Percentiles rank a stretch among this genome's conserved stretches.
These are phyloP conservation scores for Atalantia buxifolia DNA, from an alignment of 345 rosid species.

Conservation along the genomic window DNA sequence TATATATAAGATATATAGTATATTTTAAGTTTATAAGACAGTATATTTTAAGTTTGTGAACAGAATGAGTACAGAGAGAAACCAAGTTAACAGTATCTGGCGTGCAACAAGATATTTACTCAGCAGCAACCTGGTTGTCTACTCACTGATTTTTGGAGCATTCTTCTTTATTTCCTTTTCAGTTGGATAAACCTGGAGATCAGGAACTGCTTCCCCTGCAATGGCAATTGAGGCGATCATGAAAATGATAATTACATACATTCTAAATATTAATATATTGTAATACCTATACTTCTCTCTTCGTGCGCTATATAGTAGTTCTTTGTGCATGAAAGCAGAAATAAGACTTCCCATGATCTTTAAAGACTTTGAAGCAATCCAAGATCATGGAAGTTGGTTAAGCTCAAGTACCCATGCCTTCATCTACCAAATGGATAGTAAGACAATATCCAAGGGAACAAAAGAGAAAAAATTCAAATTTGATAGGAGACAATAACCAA, in stretches of 20 bases:
- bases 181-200: slow-evolving; percentile 29
- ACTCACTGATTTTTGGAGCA: slow-evolving; percentile 10
- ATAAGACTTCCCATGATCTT: background rate
- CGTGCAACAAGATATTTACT: background rate
- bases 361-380: background rate
- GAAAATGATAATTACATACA: background rate
- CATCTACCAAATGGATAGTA: background rate
- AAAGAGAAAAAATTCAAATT: background rate
- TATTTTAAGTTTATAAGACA: background rate
- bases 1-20: too few relatives aligned
- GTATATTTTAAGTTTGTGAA: background rate
- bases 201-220: slow-evolving; percentile 46
- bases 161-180: background rate
- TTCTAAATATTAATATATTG: background rate
- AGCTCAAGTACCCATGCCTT: background rate
- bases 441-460: background rate
- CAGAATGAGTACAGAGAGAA: background rate
- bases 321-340: background rate
- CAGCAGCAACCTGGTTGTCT: slow-evolving; percentile 7
- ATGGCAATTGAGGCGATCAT: background rate
- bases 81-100: background rate
- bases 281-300: background rate
- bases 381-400: background rate
- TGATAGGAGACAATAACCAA: background rate
- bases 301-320: background rate